A percentile compares a stretch with the other conserved stretches of the same genome.
Conservation (phyloP, 805 yeast genomes). For the Cyberlindnera maritima region DNA sequence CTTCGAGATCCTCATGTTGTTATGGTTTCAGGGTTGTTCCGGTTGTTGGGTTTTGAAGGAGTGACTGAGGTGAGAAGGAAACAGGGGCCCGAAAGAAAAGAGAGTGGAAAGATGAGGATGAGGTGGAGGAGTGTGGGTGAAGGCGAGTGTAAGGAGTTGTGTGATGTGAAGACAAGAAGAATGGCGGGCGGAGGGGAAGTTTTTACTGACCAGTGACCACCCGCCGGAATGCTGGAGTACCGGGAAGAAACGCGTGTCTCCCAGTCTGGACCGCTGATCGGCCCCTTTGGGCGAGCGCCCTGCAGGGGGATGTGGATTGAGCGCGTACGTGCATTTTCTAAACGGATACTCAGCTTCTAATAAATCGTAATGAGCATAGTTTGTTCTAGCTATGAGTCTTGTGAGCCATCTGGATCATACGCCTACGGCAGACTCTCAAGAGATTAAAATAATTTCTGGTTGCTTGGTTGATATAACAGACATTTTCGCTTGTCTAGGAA, state of each 20-base stretch:
- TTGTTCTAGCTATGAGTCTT: no score
- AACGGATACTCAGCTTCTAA: no score
- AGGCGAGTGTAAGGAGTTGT: neutral
- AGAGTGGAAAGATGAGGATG: neutral
- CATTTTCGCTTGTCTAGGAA: no score
- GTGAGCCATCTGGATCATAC: no score
- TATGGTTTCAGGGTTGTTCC: neutral
- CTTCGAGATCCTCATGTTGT: neutral
- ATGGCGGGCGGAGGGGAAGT: neutral
- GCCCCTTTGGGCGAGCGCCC: neutral
- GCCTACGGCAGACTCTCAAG: no score
- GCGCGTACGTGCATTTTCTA: neutral
- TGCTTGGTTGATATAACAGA: no score
- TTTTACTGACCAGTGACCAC: no score
- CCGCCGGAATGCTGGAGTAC: neutral
- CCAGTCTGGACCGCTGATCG: neutral
- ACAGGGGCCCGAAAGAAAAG: neutral
- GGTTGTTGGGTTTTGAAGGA: conserved; percentile 2
- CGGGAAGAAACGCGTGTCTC: neutral
- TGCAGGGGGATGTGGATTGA: neutral
- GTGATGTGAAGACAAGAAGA: neutral
- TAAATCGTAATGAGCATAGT: no score
- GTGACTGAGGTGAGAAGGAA: conserved; percentile 9
- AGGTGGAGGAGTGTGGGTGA: neutral
- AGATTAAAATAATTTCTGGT: no score